Conservation (phyloP, 306 rosid species). For the Rosa multiflora region DNA sequence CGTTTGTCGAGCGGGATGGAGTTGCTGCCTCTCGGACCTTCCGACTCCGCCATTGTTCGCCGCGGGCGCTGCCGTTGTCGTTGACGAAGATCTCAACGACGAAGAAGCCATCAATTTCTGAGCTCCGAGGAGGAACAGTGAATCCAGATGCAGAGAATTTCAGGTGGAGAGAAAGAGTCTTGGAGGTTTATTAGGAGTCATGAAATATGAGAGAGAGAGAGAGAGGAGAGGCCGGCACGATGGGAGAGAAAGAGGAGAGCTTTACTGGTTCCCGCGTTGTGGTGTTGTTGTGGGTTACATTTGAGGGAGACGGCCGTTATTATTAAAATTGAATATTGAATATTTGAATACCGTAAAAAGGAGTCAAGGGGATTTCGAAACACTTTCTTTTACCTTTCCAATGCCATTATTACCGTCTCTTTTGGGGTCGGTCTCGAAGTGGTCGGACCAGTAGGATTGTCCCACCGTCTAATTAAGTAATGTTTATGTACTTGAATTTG, state of each 20-base stretch:
- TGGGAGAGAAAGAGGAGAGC: constrained; percentile 8
- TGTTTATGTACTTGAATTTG: too few relatives aligned
- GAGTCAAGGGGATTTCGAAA: background rate
- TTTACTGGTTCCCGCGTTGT: constrained; percentile 49
- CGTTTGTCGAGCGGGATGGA: constrained; percentile 27
- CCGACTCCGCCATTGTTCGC: constrained; percentile 2
- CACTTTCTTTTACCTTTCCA: background rate
- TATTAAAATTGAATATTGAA: background rate
- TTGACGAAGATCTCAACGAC: constrained; percentile 21
- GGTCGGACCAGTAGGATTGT: background rate
- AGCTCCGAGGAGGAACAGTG: background rate
- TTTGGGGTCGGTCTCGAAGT: background rate
- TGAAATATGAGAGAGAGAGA: background rate
- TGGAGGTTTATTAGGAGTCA: background rate
- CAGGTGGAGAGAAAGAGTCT: background rate
- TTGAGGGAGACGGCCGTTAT: constrained; percentile 22
- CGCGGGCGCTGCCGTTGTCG: constrained; percentile 14
- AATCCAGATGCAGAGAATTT: background rate
- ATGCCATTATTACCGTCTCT: background rate
- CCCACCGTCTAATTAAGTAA: too few relatives aligned
- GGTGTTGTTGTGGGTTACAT: constrained; percentile 19
- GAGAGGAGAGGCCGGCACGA: constrained; percentile 51
- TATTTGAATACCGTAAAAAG: constrained; percentile 3
- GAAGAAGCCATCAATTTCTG: constrained; percentile 22
- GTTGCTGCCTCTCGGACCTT: constrained; percentile 23